Evolutionary conservation across 2,329 filamentous ascomycete genomes (phyloP).

Genomic region (Lasiodiplodia sp.): DNA sequence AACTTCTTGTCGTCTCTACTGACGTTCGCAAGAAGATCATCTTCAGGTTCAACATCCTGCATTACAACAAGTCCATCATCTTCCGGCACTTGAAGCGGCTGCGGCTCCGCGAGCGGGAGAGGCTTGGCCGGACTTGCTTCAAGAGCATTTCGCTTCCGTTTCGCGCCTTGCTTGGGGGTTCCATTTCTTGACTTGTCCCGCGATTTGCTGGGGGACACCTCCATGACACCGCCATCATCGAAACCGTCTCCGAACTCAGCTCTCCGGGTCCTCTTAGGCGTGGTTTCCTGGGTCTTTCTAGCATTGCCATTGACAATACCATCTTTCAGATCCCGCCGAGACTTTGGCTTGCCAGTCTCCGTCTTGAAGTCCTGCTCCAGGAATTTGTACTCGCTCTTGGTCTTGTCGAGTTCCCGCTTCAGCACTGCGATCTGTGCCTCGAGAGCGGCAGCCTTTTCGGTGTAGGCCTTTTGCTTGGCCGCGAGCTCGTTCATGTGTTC

Average conservation of each 20-base stretch:
- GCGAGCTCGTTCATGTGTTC: conserved; percentile 69
- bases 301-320: conserved; percentile 21
- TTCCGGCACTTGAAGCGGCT: background rate
- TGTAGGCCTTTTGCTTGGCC: conserved; percentile 67
- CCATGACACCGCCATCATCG: conserved; percentile 69
- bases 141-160: conserved; percentile 69
- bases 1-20: conserved; percentile 49
- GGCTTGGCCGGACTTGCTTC: conserved; percentile 72
- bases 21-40: conserved; percentile 45
- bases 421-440: conserved; percentile 70
- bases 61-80: background rate
- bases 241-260: conserved; percentile 77
- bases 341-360: conserved; percentile 55
- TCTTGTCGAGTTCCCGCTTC: conserved; percentile 69
- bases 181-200: conserved; percentile 56
- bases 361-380: conserved; percentile 74
- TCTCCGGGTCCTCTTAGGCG: conserved; percentile 68
- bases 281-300: conserved; percentile 44
- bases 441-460: conserved; percentile 69
- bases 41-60: background rate
- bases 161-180: conserved; percentile 69
- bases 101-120: conserved; percentile 56
- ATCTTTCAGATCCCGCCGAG: conserved; percentile 45
- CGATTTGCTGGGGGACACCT: conserved; percentile 62
- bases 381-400: conserved; percentile 75